phyloP scores from a whole-genome alignment of 805 yeast species.

The Lachancea dasiensis region DNA sequence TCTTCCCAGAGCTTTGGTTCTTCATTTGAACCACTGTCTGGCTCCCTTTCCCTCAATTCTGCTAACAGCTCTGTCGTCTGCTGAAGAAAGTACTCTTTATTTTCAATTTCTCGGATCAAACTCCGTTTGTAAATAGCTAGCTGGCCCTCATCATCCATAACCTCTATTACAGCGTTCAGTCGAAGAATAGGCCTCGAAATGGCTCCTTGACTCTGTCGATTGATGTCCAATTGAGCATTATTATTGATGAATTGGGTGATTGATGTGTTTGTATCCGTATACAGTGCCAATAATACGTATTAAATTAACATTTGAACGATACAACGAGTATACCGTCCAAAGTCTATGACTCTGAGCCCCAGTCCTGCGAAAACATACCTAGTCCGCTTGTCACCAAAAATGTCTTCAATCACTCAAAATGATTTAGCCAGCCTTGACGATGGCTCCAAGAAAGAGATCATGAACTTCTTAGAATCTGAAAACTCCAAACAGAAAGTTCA shows the following conservation, averaged over 20 bases:
- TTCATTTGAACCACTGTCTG: conserved; percentile 2
- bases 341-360: too few relatives aligned
- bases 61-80: conserved; percentile 20
- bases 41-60: conserved; percentile 7
- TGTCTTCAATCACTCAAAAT: conserved; percentile 36
- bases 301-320: too few relatives aligned
- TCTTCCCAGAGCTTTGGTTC: conserved; percentile 15
- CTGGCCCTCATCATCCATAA: not conserved
- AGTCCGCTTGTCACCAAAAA: conserved; percentile 7
- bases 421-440: conserved; percentile 53
- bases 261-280: too few relatives aligned
- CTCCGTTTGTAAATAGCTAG: conserved; percentile 17
- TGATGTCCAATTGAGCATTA: too few relatives aligned
- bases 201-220: too few relatives aligned
- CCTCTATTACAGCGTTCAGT: too few relatives aligned
- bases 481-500: conserved; percentile 84
- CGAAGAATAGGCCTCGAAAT: too few relatives aligned
- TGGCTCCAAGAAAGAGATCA: conserved; percentile 62
- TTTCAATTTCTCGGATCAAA: conserved; percentile 23
- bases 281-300: too few relatives aligned
- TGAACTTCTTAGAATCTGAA: conserved; percentile 73
- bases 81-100: conserved; percentile 23
- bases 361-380: too few relatives aligned
- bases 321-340: too few relatives aligned
- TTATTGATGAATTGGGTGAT: too few relatives aligned